Base-by-base conservation (phyloP, 352 stramenopile genomes). In the Globisporangium middletonii region DNA sequence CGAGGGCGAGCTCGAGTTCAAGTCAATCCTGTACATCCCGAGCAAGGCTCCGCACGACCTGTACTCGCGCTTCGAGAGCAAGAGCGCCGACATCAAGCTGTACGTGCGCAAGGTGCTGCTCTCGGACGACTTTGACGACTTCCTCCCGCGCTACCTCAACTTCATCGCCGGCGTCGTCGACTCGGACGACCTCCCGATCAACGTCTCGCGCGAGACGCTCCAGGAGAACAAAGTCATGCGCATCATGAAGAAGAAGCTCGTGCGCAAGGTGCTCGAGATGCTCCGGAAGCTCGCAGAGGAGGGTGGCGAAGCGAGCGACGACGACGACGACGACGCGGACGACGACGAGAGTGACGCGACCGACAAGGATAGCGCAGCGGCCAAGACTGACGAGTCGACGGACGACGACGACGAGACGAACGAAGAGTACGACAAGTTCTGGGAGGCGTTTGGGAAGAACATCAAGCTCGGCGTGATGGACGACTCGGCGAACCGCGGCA, bases 101-200 rank as follows among this genome's bases (percentile, higher is more conserved):
- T 99, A 99, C 64, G 97, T 99, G 38, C 92, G 96, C 55, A 99
- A 99, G 72, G 97, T 99, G 53, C 83, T 99, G 23, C 99, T 99
- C 69, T 96, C 88, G 28, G 97, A 99, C 62, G 90, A 99, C 50
- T 98, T 98, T 57, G 90, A 98, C 62, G 96, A 99, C 50, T 89
- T 99, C 43, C 68, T 99, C 67, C 98, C 97, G 42, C 81, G 85
- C 12, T 99, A 99, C 80, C 77, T 99, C n/a, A 97, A 94, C 67
- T 99, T 99, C 61, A 89, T 99, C 57, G 80, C 86, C n/a, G 97
- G 97, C 64, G 97, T 99, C 42, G 96, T 99, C 19, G 97, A 99
- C 83, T 98, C 84, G 49, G 97, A 99, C 64, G 97, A 99, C 72
- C 74, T 99, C 37, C 98, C 98, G 8, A 96, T 99, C 55, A 99